phyloP scores from a whole-genome alignment of 83 land plant genomes.

The Thuja plicata region DNA sequence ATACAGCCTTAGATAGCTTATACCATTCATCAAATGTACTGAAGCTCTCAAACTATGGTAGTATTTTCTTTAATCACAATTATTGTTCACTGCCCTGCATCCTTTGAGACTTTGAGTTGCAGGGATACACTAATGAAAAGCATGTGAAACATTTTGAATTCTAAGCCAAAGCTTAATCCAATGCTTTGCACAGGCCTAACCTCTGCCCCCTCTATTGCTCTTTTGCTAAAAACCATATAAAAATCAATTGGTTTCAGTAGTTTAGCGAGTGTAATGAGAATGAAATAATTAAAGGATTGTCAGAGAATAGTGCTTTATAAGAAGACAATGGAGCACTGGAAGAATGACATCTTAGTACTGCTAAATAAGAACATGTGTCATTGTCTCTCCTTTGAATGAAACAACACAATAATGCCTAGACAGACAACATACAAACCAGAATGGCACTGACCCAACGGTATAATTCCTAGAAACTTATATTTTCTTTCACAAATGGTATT shows the following conservation, averaged over 20 bases:
- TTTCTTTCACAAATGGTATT: neutral
- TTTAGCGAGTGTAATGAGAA: neutral
- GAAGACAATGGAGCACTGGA: neutral
- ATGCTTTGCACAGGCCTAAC: neutral
- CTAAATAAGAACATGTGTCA: neutral
- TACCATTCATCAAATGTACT: neutral
- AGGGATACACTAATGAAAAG: neutral
- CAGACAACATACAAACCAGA: neutral
- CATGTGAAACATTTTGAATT: neutral
- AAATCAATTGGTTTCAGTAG: neutral
- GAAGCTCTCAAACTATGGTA: neutral
- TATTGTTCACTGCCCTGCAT: neutral
- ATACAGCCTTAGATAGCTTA: no score
- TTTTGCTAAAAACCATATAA: neutral
- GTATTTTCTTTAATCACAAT: neutral
- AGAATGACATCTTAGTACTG: neutral
- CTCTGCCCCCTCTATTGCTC: neutral
- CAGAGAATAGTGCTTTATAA: neutral
- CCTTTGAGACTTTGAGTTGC: neutral
- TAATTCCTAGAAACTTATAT: conserved; percentile 8
- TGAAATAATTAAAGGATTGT: neutral
- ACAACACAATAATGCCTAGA: neutral
- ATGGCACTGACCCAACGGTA: neutral
- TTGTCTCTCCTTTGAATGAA: conserved; percentile 5
- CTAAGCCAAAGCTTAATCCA: neutral